These are phyloP conservation scores for Geosmithia putterillii DNA, from an alignment of 2,329 filamentous ascomycete species.

Conservation along the genomic window DNA sequence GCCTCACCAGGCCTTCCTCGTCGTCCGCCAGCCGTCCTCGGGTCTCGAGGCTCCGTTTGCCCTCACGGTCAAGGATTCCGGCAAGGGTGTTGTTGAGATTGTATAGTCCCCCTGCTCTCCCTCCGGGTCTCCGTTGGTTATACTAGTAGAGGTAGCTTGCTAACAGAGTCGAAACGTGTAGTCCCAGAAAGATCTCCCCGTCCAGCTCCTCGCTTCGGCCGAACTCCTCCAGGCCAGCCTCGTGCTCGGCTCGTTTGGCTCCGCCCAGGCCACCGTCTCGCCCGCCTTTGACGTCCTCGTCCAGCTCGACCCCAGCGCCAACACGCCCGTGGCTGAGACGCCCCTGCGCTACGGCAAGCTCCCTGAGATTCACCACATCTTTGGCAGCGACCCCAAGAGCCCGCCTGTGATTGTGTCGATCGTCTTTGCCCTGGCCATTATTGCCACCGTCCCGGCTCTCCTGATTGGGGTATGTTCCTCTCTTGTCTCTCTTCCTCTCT, in stretches of 20 bases:
- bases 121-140: background rate
- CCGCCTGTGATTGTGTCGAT: slow-evolving; percentile 71
- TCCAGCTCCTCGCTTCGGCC: slow-evolving; percentile 60
- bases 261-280: slow-evolving; percentile 52
- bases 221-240: slow-evolving; percentile 67
- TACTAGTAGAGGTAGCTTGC: background rate
- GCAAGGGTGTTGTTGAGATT: slow-evolving; percentile 75
- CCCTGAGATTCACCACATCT: slow-evolving; percentile 81
- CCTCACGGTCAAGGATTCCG: slow-evolving; percentile 72
- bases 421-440: slow-evolving; percentile 61
- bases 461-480: slow-evolving; percentile 46
- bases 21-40: slow-evolving; percentile 62
- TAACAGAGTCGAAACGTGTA: too few relatives aligned
- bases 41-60: slow-evolving; percentile 83
- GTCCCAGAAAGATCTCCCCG: slow-evolving; percentile 80
- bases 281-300: slow-evolving; percentile 64
- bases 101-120: slow-evolving; percentile 37
- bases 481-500: background rate
- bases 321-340: slow-evolving; percentile 48
- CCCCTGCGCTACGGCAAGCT: slow-evolving; percentile 75
- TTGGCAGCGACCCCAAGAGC: slow-evolving; percentile 67
- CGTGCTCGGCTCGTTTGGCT: slow-evolving; percentile 77
- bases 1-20: slow-evolving; percentile 88
- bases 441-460: slow-evolving; percentile 62
- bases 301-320: slow-evolving; percentile 46